These are phyloP conservation scores for Benincasa hispida DNA, from an alignment of 306 rosid genomes.

Conservation along the genomic window DNA sequence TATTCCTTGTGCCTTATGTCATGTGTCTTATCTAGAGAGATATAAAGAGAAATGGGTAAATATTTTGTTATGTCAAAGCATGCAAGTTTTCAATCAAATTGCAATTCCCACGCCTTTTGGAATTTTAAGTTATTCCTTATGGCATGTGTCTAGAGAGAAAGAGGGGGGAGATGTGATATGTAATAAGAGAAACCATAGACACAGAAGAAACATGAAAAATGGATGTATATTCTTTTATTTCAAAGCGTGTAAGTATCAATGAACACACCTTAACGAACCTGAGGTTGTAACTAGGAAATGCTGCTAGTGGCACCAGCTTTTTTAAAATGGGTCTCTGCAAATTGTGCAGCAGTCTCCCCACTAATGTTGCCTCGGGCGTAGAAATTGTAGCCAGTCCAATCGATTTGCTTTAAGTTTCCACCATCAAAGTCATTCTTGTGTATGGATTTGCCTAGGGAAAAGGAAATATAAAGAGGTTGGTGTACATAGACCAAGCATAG, in stretches of 20 bases:
- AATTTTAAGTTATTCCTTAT: not conserved
- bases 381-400: not conserved
- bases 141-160: not conserved
- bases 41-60: not conserved
- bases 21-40: not conserved
- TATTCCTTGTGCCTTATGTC: not conserved
- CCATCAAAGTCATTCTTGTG: not conserved
- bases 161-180: not conserved
- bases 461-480: not conserved
- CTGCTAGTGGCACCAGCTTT: not conserved
- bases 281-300: not conserved
- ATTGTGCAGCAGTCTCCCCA: not conserved
- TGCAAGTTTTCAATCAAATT: not conserved
- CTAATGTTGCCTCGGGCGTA: not conserved
- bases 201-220: not conserved
- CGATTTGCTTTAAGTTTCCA: not conserved
- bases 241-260: not conserved
- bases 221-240: not conserved
- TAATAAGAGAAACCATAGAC: not conserved
- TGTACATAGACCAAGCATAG: not conserved
- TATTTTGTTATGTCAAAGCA: not conserved
- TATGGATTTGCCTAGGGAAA: not conserved
- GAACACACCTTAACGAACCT: not conserved
- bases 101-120: not conserved
- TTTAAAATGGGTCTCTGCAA: not conserved